Conservation (phyloP, 2,329 filamentous ascomycete genomes). For the Trichoderma cornu-damae region DNA sequence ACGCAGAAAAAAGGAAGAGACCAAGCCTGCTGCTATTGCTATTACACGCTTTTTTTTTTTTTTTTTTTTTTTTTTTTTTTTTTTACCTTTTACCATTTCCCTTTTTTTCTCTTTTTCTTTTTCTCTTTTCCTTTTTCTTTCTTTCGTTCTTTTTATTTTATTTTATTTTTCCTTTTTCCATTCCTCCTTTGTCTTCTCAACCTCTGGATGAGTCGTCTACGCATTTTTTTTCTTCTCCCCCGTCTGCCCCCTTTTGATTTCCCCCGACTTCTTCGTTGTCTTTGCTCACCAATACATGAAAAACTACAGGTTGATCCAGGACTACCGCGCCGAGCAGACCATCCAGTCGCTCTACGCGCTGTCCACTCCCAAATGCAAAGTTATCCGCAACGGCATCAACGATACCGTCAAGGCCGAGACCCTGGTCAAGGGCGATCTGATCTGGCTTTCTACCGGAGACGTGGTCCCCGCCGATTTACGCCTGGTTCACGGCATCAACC, state of each 20-base stretch:
- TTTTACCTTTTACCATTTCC: not conserved
- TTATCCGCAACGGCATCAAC: conserved; percentile 49
- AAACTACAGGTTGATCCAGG: conserved; percentile 48
- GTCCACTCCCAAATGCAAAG: conserved; percentile 55
- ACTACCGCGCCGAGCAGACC: conserved; percentile 57
- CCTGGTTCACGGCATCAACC: conserved; percentile 61
- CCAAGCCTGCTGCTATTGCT: conserved; percentile 7
- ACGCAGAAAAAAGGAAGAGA: conserved; percentile 13
- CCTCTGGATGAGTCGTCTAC: not conserved
- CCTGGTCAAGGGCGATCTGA: conserved; percentile 63
- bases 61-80: not conserved
- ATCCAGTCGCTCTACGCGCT: conserved; percentile 57
- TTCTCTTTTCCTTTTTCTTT: not conserved
- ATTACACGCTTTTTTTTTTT: not conserved
- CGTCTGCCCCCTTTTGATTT: conserved; percentile 15
- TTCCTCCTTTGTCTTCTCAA: not conserved
- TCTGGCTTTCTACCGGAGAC: conserved; percentile 58
- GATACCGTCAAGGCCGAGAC: conserved; percentile 50
- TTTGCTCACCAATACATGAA: not conserved
- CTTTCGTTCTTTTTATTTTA: not conserved
- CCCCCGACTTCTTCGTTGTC: not conserved
- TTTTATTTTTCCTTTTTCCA: not conserved
- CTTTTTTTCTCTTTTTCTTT: not conserved
- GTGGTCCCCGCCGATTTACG: conserved; percentile 66
- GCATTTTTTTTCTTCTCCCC: conserved; percentile 11